Base-by-base conservation (phyloP, 805 yeast genomes). In the Kazachstania kunashirensis region DNA sequence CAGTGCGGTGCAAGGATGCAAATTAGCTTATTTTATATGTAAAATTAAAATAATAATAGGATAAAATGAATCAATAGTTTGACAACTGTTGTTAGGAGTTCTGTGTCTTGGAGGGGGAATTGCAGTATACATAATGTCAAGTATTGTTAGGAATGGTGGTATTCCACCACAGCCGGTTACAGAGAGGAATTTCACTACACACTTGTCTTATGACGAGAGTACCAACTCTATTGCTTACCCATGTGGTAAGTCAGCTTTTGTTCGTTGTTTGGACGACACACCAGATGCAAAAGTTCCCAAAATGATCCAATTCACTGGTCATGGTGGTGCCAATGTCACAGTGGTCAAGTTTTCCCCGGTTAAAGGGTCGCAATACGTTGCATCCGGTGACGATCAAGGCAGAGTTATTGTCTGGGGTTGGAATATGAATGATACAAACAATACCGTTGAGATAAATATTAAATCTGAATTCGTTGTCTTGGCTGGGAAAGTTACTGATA, bases 321-420 rank as follows among this genome's bases (percentile, higher is more conserved):
- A 89, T 59, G 57, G 53, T 5, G 69, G 70, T 24, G 65, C 67
- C 28, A 62, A 73, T 16, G 84, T 94, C 27, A 82, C 95, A 0
- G 94, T 79, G 3, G 96, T 92, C 12, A 73, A 75, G 32, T 85
- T 92, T 57, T 68, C 95, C 1, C 95, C 97, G 1, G 44, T 50
- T 18, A 36, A 42, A 18, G 77, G 86, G 10, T 96, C 98, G 1
- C 80, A 69, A 59, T 89, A 84, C 60, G 65, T 89, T 21, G 96
- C 95, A 2, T 80, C 94, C 3, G 97, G 95, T 32, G 98, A 89
- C 54, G 84, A 77, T 47, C 62, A 79, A n/a, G 98, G 98, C 20
- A 73, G 73, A 42, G 94, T 89, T 30, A 80, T 82, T 46, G 75
- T 92, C 31, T 89, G 97, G 96, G 94, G 85, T 13, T 56, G 61